A percentile compares a stretch with the other conserved stretches of the same genome.
phyloP scores from a whole-genome alignment of 2,329 filamentous ascomycete species.

The Fusarium dlaminii region DNA sequence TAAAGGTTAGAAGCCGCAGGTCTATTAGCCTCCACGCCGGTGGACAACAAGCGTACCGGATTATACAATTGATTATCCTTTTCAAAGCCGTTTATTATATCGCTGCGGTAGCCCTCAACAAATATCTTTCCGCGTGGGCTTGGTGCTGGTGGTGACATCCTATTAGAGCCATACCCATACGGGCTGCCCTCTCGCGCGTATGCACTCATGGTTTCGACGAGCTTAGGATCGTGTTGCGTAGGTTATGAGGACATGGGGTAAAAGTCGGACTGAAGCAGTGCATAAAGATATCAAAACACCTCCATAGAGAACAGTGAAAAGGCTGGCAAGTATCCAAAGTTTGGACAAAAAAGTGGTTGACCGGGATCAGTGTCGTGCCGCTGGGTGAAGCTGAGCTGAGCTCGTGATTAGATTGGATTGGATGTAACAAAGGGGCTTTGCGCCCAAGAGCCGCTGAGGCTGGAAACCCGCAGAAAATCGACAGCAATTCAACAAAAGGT shows the following conservation, averaged over 20 bases:
- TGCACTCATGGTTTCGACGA: slow-evolving; percentile 51
- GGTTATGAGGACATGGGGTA: slow-evolving; percentile 38
- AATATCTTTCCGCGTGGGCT: slow-evolving; percentile 59
- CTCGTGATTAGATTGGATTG: slow-evolving; percentile 18
- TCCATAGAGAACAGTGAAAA: slow-evolving; percentile 29
- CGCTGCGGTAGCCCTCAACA: slow-evolving; percentile 67
- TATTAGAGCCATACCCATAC: slow-evolving; percentile 49
- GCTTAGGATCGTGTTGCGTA: slow-evolving; percentile 27
- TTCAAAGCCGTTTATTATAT: slow-evolving; percentile 64
- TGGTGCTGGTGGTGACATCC: slow-evolving; percentile 47
- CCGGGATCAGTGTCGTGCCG: slow-evolving; percentile 9
- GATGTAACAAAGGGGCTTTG: slow-evolving; percentile 32
- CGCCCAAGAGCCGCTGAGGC: slow-evolving; percentile 11
- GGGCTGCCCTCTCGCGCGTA: slow-evolving; percentile 48
- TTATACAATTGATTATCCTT: slow-evolving; percentile 65
- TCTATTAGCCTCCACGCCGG: background rate
- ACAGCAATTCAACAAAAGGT: slow-evolving; percentile 8
- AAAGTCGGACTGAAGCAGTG: background rate
- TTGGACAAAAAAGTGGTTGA: slow-evolving; percentile 17
- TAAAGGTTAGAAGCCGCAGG: slow-evolving; percentile 19
- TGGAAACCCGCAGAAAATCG: slow-evolving; percentile 9
- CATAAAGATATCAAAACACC: slow-evolving; percentile 19
- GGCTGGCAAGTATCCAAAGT: slow-evolving; percentile 23
- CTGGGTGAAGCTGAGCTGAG: slow-evolving; percentile 1
- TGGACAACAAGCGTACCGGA: slow-evolving; percentile 57